A percentile compares a stretch with the other conserved stretches of the same genome.
phyloP scores from a whole-genome alignment of 176 grass and related monocot species.

The Chrysopogon serrulatus region DNA sequence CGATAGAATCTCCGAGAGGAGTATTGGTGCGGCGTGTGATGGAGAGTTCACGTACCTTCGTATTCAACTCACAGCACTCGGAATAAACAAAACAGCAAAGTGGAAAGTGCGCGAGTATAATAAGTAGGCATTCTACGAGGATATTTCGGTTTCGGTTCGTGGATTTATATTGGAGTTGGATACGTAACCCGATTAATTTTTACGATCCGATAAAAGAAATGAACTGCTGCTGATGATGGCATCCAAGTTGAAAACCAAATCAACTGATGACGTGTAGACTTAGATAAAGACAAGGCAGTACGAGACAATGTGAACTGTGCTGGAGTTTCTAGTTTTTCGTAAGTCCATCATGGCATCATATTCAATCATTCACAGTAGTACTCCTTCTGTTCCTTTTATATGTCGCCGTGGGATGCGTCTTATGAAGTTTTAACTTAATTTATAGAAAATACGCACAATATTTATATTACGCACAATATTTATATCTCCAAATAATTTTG shows the following conservation, averaged over 20 bases:
- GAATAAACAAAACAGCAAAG: background rate
- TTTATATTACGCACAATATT: no score
- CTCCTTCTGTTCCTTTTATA: no score
- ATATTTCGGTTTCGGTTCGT: no score
- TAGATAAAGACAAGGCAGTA: background rate
- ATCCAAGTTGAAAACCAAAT: background rate
- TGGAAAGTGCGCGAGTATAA: no score
- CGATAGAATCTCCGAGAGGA: slow-evolving; percentile 2
- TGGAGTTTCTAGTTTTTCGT: background rate
- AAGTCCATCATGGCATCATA: background rate
- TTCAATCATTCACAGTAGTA: background rate
- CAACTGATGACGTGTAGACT: background rate
- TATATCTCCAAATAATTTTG: no score
- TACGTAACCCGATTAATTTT: background rate
- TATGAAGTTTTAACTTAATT: no score
- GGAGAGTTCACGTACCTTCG: background rate
- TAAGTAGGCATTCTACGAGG: no score
- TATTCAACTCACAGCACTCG: background rate
- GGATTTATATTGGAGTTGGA: background rate
- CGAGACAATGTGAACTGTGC: background rate
- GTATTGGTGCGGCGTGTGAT: background rate
- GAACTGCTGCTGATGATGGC: background rate
- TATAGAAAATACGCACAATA: no score
- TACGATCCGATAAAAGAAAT: background rate
- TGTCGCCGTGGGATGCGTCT: no score